phyloP scores from a whole-genome alignment of 108 stramenopile genomes.

The Nitzschia sp. region DNA sequence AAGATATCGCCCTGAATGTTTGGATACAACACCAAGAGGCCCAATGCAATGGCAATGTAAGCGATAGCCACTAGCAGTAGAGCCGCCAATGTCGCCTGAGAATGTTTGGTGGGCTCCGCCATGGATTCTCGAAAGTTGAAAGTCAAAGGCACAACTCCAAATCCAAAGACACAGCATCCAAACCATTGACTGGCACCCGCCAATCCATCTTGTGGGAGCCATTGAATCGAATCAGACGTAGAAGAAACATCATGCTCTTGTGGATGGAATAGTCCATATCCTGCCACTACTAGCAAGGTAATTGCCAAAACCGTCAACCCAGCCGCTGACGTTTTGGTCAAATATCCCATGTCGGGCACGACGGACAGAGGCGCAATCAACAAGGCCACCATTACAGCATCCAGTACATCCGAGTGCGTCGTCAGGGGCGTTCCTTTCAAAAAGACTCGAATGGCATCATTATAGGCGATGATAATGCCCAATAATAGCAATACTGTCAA shows the following conservation, averaged over 20 bases:
- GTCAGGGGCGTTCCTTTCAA: constrained; percentile 58
- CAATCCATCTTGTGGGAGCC: constrained; percentile 34
- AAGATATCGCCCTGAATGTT: constrained; percentile 74
- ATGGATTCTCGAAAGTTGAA: constrained; percentile 75
- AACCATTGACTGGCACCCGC: constrained; percentile 71
- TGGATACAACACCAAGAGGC: constrained; percentile 58
- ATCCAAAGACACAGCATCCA: constrained; percentile 70
- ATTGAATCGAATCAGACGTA: constrained; percentile 7
- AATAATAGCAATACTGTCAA: constrained; percentile 59
- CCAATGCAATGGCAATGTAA: constrained; percentile 61
- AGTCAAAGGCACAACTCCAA: constrained; percentile 63
- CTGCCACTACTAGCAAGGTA: constrained; percentile 46
- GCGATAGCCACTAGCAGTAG: constrained; percentile 49
- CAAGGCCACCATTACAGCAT: constrained; percentile 47
- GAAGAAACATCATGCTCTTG: background rate
- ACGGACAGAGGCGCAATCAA: constrained; percentile 53
- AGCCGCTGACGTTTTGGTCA: constrained; percentile 50
- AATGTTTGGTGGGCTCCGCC: constrained; percentile 56
- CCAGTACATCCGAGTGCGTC: constrained; percentile 25
- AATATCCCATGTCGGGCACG: constrained; percentile 71
- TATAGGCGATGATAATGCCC: constrained; percentile 69
- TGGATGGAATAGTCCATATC: constrained; percentile 25
- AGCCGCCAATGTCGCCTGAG: constrained; percentile 46
- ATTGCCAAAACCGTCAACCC: constrained; percentile 56
- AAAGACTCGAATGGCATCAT: constrained; percentile 65